A percentile compares a stretch with the other conserved stretches of the same genome.
These are phyloP conservation scores for Lactarius psammicola DNA, from an alignment of 768 basidiomycete genomes.

Conservation along the genomic window DNA sequence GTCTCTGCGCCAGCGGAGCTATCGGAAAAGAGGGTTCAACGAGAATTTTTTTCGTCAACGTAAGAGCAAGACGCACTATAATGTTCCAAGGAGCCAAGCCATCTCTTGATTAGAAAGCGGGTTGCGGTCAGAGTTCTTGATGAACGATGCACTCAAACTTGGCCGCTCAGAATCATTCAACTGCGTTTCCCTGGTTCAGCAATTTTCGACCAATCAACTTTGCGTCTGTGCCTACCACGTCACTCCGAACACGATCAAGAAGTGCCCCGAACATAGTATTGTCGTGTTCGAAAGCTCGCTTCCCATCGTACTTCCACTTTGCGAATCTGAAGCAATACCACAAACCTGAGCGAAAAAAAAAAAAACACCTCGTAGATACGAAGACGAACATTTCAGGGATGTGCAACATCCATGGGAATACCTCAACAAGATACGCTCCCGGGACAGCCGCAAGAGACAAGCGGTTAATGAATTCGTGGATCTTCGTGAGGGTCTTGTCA, in stretches of 20 bases:
- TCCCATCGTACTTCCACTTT: not conserved
- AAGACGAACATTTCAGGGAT: not conserved
- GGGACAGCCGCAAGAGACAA: not conserved
- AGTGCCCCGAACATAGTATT: not conserved
- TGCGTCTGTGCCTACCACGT: not conserved
- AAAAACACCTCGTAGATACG: not conserved
- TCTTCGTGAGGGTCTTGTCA: not conserved
- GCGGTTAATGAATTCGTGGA: not conserved
- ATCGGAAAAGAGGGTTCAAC: too few relatives aligned
- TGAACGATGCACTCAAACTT: too few relatives aligned
- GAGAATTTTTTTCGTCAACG: too few relatives aligned
- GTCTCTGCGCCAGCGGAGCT: constrained; percentile 22
- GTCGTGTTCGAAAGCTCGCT: not conserved
- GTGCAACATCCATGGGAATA: not conserved
- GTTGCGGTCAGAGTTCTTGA: not conserved
- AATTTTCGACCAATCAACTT: not conserved
- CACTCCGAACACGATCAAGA: not conserved
- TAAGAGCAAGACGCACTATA: not conserved
- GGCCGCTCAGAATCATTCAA: not conserved
- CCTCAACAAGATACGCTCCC: not conserved
- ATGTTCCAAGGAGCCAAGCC: not conserved
- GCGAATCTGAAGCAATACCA: not conserved
- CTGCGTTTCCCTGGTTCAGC: not conserved
- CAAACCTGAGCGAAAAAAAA: not conserved
- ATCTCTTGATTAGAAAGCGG: not conserved